phyloP scores from a whole-genome alignment of 2,329 filamentous ascomycete genomes.

The Penicillium sp. region DNA sequence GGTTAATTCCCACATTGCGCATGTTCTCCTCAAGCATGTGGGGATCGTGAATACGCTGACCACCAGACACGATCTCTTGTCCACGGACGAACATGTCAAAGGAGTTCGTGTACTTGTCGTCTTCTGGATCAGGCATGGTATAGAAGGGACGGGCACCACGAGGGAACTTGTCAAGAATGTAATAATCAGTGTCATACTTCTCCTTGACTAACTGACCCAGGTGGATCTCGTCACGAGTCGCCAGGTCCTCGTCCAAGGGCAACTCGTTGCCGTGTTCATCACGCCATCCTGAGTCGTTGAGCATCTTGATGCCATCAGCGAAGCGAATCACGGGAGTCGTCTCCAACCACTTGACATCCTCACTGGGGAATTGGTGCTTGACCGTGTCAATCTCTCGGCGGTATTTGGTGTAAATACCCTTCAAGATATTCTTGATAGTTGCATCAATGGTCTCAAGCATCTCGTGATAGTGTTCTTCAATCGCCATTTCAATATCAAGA shows the following conservation, averaged over 20 bases:
- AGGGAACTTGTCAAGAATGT: slow-evolving; percentile 92
- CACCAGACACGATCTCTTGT: slow-evolving; percentile 88
- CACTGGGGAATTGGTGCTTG: slow-evolving; percentile 80
- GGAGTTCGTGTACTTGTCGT: slow-evolving; percentile 77
- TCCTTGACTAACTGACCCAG: slow-evolving; percentile 82
- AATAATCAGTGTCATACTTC: slow-evolving; percentile 87
- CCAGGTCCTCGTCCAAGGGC: slow-evolving; percentile 74
- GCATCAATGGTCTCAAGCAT: slow-evolving; percentile 75
- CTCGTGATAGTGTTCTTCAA: slow-evolving; percentile 87
- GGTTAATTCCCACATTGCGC: slow-evolving; percentile 71
- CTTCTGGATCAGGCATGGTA: slow-evolving; percentile 76
- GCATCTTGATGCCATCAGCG: slow-evolving; percentile 73
- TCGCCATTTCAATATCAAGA: slow-evolving; percentile 88
- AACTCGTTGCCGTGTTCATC: slow-evolving; percentile 74
- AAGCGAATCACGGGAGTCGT: slow-evolving; percentile 82
- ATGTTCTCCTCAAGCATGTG: slow-evolving; percentile 74
- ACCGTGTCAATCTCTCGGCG: slow-evolving; percentile 74
- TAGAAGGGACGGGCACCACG: slow-evolving; percentile 84
- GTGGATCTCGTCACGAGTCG: slow-evolving; percentile 82
- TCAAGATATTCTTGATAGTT: slow-evolving; percentile 78
- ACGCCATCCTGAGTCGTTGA: slow-evolving; percentile 74
- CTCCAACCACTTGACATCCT: slow-evolving; percentile 83
- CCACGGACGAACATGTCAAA: slow-evolving; percentile 95
- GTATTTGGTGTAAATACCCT: slow-evolving; percentile 67
- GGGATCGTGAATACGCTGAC: slow-evolving; percentile 87